Base-by-base conservation (phyloP, 768 basidiomycete species). In the Lentinula sp. region DNA sequence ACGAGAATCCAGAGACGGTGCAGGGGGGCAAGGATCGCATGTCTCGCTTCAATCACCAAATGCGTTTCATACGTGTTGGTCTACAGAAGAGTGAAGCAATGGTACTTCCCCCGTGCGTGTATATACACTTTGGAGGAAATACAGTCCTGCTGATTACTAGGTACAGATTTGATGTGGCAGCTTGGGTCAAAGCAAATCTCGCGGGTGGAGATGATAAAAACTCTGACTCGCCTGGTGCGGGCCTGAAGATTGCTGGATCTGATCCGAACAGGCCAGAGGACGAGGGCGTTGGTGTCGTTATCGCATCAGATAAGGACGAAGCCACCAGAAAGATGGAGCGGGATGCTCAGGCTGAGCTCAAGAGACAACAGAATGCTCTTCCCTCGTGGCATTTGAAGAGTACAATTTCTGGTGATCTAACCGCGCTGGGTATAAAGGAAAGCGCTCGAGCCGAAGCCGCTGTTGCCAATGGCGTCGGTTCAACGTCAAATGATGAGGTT, bases 361-460 rank as follows among this genome's bases (percentile, higher is more conserved):
- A 95, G 74, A 76, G 93, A 61, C 84, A 88, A 69, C 95, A 98
- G 76, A 98, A 98, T 70, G 84, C 87, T 0, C 77, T 99, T 49
- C 97, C 97, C 0, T 80, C 90, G 12, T 99, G 97, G 97, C 93
- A 97, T 76, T 81, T 95, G 66, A 91, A 93, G 73, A 95, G 93
- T 69, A 99, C 97, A 2, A 93, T 99, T 63, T 88, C 93, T 3
- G 94, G 95, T 8, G 90, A 95, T 65, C 76, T 94, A 62, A 97
- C 96, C 0, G 89, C 92, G 20, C 79, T 95, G 43, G 93, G 94
- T 18, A 81, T 91, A 61, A 83, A 86, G 66, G 90, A 91, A 70
- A 83, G 72, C 63, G 85, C 82, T n/a, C 76, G 86, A 60, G 73
- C 79, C 28, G 81, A 81, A 57, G 68, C 70, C 12, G 68, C 67